phyloP scores from a whole-genome alignment of 371 early-diverging fungal genomes.

The Rhizopus delemar region DNA sequence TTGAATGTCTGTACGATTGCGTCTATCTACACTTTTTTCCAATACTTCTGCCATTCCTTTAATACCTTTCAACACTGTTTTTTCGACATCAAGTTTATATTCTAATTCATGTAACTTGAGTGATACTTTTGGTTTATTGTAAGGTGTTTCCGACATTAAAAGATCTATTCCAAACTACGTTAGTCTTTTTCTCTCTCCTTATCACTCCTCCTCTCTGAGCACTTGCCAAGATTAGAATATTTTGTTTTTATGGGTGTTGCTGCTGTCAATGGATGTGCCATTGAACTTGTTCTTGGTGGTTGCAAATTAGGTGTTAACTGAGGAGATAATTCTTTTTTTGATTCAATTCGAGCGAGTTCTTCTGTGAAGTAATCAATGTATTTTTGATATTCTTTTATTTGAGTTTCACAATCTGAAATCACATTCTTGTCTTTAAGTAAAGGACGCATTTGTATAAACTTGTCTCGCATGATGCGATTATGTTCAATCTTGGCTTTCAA shows the following conservation, averaged over 20 bases:
- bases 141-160: conserved; percentile 72
- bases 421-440: conserved; percentile 72
- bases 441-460: conserved; percentile 68
- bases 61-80: conserved; percentile 79
- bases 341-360: conserved; percentile 66
- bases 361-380: conserved; percentile 80
- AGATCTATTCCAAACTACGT: conserved; percentile 46
- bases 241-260: conserved; percentile 29
- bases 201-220: neutral
- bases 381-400: conserved; percentile 77
- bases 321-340: conserved; percentile 24
- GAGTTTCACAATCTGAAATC: conserved; percentile 76
- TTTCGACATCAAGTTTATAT: conserved; percentile 88
- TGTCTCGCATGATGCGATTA: conserved; percentile 68
- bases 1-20: conserved; percentile 62
- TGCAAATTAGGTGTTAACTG: conserved; percentile 5
- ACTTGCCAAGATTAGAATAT: conserved; percentile 59
- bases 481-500: conserved; percentile 60
- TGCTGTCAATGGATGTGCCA: conserved; percentile 11
- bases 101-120: conserved; percentile 82
- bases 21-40: conserved; percentile 51
- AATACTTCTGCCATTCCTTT: conserved; percentile 54
- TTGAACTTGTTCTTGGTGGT: conserved; percentile 31
- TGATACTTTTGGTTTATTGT: conserved; percentile 85
- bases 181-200: no score